Conservation (phyloP, 768 basidiomycete genomes). For the Kwoniella sp. region DNA sequence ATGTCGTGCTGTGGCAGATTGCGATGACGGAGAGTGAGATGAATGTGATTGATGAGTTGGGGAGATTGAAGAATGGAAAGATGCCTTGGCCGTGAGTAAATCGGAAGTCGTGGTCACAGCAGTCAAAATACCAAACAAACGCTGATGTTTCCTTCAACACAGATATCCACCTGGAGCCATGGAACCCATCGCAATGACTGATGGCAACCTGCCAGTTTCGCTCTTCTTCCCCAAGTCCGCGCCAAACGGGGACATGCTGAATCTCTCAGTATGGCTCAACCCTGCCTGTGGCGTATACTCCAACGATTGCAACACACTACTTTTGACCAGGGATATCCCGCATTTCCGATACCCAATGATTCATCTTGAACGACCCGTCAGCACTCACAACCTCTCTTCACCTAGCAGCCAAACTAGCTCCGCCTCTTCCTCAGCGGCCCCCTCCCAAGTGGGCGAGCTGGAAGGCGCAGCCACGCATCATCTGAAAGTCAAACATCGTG, state of each 20-base stretch:
- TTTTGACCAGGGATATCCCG: slow-evolving; percentile 19
- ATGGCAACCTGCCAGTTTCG: slow-evolving; percentile 29
- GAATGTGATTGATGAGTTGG: slow-evolving; percentile 46
- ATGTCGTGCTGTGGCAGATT: slow-evolving; percentile 47
- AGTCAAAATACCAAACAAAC: too few species aligned
- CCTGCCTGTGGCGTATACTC: slow-evolving; percentile 22
- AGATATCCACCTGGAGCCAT: slow-evolving; percentile 51
- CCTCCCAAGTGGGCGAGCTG: slow-evolving; percentile 2
- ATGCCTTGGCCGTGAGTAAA: slow-evolving; percentile 55
- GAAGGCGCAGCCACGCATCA: background rate
- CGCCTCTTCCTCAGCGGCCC: background rate
- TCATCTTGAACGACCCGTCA: slow-evolving; percentile 14
- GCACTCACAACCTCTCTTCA: slow-evolving; percentile 6
- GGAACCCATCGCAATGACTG: slow-evolving; percentile 35
- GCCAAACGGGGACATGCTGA: slow-evolving; percentile 42
- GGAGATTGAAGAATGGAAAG: slow-evolving; percentile 45
- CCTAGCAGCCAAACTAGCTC: slow-evolving; percentile 7
- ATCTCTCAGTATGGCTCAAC: slow-evolving; percentile 48
- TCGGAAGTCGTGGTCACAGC: too few species aligned
- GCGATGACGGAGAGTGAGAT: slow-evolving; percentile 53
- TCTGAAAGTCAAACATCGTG: slow-evolving; percentile 9
- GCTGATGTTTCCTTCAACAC: too few species aligned
- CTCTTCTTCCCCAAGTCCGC: slow-evolving; percentile 41
- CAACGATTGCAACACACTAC: background rate
- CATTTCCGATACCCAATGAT: slow-evolving; percentile 46